These are phyloP conservation scores for Boletus subluridellus DNA, from an alignment of 1,284 basidiomycete species.

Conservation along the genomic window DNA sequence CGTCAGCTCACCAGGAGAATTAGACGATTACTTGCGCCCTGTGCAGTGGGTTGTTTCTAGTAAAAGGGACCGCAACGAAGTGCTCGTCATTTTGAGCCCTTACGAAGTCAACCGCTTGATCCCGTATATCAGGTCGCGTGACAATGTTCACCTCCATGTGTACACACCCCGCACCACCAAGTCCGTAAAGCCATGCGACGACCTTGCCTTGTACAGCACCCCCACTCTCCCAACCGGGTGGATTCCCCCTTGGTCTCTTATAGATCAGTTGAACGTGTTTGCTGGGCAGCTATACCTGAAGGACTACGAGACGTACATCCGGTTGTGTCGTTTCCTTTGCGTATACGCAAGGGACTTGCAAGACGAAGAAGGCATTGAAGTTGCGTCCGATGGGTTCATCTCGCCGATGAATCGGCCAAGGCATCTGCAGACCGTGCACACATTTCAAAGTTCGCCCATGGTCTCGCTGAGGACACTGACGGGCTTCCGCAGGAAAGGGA, in stretches of 20 bases:
- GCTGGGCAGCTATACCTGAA: too few species aligned
- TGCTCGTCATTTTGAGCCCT: too few species aligned
- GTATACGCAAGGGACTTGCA: slow-evolving; percentile 17
- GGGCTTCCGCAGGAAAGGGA: slow-evolving; percentile 41
- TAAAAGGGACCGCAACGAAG: neutral
- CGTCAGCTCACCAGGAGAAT: neutral
- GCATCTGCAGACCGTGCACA: slow-evolving; percentile 7
- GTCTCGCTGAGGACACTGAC: slow-evolving; percentile 33
- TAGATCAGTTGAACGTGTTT: too few species aligned
- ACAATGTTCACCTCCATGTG: too few species aligned
- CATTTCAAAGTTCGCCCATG: slow-evolving; percentile 33
- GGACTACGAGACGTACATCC: too few species aligned
- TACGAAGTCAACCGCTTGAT: too few species aligned
- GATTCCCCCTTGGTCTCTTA: too few species aligned
- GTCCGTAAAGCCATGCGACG: too few species aligned
- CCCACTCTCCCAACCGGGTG: too few species aligned
- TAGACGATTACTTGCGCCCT: slow-evolving; percentile 39
- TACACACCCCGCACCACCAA: too few species aligned
- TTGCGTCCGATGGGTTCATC: slow-evolving; percentile 40
- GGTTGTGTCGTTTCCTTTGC: too few species aligned
- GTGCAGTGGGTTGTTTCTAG: slow-evolving; percentile 44
- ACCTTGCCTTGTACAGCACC: neutral
- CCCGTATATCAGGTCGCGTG: too few species aligned
- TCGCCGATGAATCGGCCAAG: slow-evolving; percentile 17
- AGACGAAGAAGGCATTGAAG: slow-evolving; percentile 5